phyloP scores from a whole-genome alignment of 352 stramenopile genomes.

The Phytophthora nicotianae region DNA sequence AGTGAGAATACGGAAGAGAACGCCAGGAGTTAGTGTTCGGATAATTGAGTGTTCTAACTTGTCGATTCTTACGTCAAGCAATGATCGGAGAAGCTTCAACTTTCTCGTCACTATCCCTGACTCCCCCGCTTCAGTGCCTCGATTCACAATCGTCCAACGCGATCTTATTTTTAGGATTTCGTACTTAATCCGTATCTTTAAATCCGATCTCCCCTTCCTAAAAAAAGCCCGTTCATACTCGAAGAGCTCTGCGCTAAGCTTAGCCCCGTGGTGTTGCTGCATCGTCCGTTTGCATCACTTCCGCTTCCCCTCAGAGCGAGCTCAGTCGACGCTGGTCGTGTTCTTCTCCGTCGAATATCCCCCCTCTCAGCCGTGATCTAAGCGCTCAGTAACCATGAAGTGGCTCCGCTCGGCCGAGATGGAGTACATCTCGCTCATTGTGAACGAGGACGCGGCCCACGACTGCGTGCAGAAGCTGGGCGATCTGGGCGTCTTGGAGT shows the following conservation, averaged over 20 bases:
- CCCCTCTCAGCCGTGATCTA: not conserved
- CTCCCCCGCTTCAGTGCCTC: conserved; percentile 5
- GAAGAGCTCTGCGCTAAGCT: conserved; percentile 14
- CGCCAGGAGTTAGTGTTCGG: not conserved
- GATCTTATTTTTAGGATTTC: conserved; percentile 25
- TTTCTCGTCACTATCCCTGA: not conserved
- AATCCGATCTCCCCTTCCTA: conserved; percentile 13
- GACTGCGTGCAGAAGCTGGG: conserved; percentile 97
- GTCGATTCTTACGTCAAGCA: not conserved
- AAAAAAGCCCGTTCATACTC: conserved; percentile 15
- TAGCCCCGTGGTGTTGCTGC: conserved; percentile 9
- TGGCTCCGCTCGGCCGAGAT: conserved; percentile 99
- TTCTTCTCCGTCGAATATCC: not conserved
- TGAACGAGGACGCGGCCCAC: conserved; percentile 98
- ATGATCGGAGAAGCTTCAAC: not conserved
- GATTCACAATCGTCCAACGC: not conserved
- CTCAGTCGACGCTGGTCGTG: conserved; percentile 16
- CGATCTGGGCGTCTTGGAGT: conserved; percentile 96
- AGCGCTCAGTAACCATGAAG: conserved; percentile 55
- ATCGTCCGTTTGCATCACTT: conserved; percentile 24
- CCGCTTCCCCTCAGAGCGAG: not conserved
- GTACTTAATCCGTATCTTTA: conserved; percentile 6
- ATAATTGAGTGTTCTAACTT: too few species aligned
- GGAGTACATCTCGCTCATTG: conserved; percentile 99
- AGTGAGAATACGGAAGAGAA: not conserved